phyloP scores from a whole-genome alignment of 257 asterid species.

The Solanum virginianum region DNA sequence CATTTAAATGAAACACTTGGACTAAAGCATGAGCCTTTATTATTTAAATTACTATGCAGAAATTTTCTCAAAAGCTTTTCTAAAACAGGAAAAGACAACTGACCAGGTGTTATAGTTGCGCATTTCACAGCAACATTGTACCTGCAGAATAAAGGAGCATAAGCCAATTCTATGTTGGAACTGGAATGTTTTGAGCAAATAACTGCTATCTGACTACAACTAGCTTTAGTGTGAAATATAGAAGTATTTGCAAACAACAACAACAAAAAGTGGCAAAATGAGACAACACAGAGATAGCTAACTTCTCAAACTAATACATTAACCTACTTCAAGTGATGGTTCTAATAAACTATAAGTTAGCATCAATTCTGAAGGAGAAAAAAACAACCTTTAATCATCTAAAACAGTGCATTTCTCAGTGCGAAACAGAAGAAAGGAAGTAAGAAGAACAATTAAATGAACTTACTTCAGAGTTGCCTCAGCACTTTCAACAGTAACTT shows the following conservation, averaged over 20 bases:
- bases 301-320: background rate
- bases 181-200: background rate
- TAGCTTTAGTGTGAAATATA: background rate
- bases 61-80: background rate
- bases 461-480: constrained; percentile 92
- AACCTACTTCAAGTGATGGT: background rate
- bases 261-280: background rate
- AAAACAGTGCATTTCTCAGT: background rate
- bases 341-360: background rate
- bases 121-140: constrained; percentile 89
- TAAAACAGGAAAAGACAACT: constrained; percentile 5
- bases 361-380: background rate
- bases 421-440: background rate
- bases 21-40: background rate
- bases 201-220: background rate
- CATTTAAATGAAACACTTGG: background rate
- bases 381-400: background rate
- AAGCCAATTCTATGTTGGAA: background rate
- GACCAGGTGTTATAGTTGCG: constrained; percentile 95
- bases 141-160: constrained; percentile 25
- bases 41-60: background rate
- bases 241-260: background rate
- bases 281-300: background rate
- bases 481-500: constrained; percentile 82
- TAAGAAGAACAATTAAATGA: background rate